phyloP scores from a whole-genome alignment of 768 basidiomycete genomes.

The Peribolospora baueri region DNA sequence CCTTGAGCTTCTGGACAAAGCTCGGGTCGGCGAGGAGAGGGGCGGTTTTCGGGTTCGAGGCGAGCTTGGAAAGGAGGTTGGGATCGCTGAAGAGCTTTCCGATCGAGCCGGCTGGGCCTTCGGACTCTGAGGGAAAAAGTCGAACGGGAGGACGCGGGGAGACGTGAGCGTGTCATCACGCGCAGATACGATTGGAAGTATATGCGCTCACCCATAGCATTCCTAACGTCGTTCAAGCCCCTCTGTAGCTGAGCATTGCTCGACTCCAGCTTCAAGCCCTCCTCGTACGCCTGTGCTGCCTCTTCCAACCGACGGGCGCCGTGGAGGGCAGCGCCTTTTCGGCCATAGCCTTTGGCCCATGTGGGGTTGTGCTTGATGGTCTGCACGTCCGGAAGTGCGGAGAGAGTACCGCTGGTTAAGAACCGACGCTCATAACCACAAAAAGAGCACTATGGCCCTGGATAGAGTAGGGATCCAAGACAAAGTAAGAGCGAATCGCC shows the following conservation, averaged over 20 bases:
- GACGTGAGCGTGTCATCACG: too few species aligned
- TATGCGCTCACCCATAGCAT: too few species aligned
- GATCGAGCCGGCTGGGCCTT: constrained; percentile 23
- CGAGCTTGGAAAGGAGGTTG: constrained; percentile 55
- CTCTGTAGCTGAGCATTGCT: constrained; percentile 54
- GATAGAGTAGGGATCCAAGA: neutral
- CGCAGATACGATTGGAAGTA: too few species aligned
- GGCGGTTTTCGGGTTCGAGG: constrained; percentile 59
- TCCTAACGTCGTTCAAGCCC: constrained; percentile 48
- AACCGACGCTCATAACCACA: neutral
- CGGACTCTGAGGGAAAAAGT: too few species aligned
- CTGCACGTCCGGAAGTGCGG: constrained; percentile 23
- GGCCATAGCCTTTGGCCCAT: constrained; percentile 74
- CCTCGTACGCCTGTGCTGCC: constrained; percentile 59
- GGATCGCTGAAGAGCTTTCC: constrained; percentile 65
- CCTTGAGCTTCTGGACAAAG: constrained; percentile 36
- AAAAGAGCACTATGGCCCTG: neutral
- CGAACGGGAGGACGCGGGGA: too few species aligned
- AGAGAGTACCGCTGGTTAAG: neutral
- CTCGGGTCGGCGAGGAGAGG: constrained; percentile 59
- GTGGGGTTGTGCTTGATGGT: constrained; percentile 51
- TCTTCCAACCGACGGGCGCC: constrained; percentile 54
- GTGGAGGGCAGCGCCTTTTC: constrained; percentile 82
- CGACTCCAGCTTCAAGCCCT: constrained; percentile 52
- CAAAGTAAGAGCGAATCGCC: too few species aligned